Evolutionary conservation across 1,284 basidiomycete species (phyloP).

Genomic region (Ceratobasidium sp.): DNA sequence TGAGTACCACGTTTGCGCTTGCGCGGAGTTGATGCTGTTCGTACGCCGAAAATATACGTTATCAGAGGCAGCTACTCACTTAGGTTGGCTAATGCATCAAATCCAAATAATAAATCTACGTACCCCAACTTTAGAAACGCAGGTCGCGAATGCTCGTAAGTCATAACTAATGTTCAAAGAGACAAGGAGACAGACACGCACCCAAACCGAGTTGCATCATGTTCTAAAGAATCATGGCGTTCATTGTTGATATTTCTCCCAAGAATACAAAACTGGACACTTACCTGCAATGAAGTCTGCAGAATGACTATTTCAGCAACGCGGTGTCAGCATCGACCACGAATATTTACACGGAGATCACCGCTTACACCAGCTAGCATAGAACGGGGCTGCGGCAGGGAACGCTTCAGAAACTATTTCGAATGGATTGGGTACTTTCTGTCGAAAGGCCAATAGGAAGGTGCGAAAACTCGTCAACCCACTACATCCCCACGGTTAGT

Average conservation of each 20-base stretch:
- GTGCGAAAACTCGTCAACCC: slow-evolving; percentile 82
- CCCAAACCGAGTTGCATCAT: slow-evolving; percentile 43
- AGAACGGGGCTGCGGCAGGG: slow-evolving; percentile 57
- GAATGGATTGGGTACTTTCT: slow-evolving; percentile 49
- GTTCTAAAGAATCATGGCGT: slow-evolving; percentile 14
- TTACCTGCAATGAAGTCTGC: slow-evolving; percentile 41
- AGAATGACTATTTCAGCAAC: slow-evolving; percentile 32
- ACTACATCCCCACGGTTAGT: slow-evolving; percentile 62
- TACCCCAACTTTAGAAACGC: slow-evolving; percentile 30
- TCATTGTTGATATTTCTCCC: too few species aligned
- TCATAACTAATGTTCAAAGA: slow-evolving; percentile 47
- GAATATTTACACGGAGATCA: not conserved
- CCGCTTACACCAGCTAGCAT: slow-evolving; percentile 49
- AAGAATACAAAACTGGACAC: not conserved
- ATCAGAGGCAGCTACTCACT: slow-evolving; percentile 38
- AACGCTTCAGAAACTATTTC: slow-evolving; percentile 53
- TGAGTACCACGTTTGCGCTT: slow-evolving; percentile 54
- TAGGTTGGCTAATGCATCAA: not conserved
- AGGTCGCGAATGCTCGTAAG: not conserved
- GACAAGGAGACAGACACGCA: slow-evolving; percentile 52
- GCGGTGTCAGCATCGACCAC: not conserved
- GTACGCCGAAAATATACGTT: slow-evolving; percentile 47
- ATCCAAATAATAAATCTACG: not conserved
- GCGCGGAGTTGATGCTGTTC: slow-evolving; percentile 54
- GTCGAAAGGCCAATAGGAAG: slow-evolving; percentile 69